Evolutionary conservation across 805 yeast species (phyloP).

Genomic region (Yamadazyma paraphyllophila): DNA sequence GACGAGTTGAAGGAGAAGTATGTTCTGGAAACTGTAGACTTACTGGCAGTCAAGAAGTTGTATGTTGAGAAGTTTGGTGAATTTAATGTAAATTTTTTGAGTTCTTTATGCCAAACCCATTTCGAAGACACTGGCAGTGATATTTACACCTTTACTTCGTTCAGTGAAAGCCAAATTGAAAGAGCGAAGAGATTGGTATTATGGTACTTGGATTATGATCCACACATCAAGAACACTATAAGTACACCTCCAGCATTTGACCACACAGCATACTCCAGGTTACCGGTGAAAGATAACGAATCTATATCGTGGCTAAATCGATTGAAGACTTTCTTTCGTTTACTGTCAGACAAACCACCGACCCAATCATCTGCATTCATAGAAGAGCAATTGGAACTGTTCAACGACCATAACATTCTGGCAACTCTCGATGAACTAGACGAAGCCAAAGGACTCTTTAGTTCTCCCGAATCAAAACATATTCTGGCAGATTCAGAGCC

Average conservation of each 20-base stretch:
- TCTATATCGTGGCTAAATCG: conserved; percentile 33
- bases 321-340: conserved; percentile 10
- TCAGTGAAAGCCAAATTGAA: conserved; percentile 26
- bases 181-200: conserved; percentile 37
- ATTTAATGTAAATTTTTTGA: conserved; percentile 25
- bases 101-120: conserved; percentile 33
- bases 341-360: not conserved
- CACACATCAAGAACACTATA: conserved; percentile 21
- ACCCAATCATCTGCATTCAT: not conserved
- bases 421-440: conserved; percentile 3
- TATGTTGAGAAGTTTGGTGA: conserved; percentile 26
- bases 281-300: conserved; percentile 32
- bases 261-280: conserved; percentile 9
- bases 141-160: conserved; percentile 31
- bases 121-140: conserved; percentile 27
- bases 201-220: conserved; percentile 38
- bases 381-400: conserved; percentile 5
- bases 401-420: not conserved
- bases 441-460: conserved; percentile 8
- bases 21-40: conserved; percentile 29
- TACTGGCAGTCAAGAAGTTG: conserved; percentile 25
- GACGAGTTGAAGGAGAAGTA: conserved; percentile 27
- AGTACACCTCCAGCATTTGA: conserved; percentile 15
- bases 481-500: no score
- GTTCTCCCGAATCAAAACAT: conserved; percentile 2